phyloP scores from a whole-genome alignment of 495 filamentous ascomycete species.

The Daldinia grandis region DNA sequence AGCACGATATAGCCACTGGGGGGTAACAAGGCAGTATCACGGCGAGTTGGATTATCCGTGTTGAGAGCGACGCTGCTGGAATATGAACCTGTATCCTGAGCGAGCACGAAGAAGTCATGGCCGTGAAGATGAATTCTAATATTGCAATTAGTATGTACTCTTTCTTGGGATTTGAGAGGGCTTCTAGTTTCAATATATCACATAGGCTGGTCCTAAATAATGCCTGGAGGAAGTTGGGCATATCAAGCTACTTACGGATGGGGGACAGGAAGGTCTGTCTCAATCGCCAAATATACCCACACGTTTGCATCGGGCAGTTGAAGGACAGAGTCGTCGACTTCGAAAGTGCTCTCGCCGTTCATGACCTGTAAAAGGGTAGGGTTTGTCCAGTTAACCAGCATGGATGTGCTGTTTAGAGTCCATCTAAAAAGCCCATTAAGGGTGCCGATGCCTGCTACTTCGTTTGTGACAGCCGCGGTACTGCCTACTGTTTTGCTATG shows the following conservation, averaged over 20 bases:
- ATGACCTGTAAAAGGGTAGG: constrained; percentile 53
- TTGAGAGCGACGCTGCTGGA: constrained; percentile 48
- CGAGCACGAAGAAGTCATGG: constrained; percentile 66
- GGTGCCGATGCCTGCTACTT: constrained; percentile 42
- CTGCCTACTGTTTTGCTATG: constrained; percentile 48
- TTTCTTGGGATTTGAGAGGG: background rate
- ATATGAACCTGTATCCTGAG: constrained; percentile 46
- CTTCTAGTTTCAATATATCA: too few species aligned
- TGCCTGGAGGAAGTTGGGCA: background rate
- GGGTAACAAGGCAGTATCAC: constrained; percentile 68
- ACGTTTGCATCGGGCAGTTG: constrained; percentile 48
- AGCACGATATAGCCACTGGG: constrained; percentile 57
- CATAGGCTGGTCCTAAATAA: too few species aligned
- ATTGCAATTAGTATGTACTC: constrained; percentile 16
- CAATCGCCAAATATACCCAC: constrained; percentile 54
- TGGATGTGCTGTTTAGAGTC: constrained; percentile 52
- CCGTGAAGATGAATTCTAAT: constrained; percentile 66
- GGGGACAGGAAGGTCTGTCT: constrained; percentile 36
- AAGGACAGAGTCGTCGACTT: constrained; percentile 48
- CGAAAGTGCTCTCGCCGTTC: constrained; percentile 46
- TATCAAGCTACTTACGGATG: constrained; percentile 25
- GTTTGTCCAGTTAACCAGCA: constrained; percentile 54
- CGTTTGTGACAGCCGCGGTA: constrained; percentile 31
- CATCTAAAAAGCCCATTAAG: constrained; percentile 51
- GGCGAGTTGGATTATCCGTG: constrained; percentile 58